Evolutionary conservation across 179 eudicot species (phyloP), one percentile per base, ranked within the genome.

Genomic region (Actinidia arguta): DNA sequence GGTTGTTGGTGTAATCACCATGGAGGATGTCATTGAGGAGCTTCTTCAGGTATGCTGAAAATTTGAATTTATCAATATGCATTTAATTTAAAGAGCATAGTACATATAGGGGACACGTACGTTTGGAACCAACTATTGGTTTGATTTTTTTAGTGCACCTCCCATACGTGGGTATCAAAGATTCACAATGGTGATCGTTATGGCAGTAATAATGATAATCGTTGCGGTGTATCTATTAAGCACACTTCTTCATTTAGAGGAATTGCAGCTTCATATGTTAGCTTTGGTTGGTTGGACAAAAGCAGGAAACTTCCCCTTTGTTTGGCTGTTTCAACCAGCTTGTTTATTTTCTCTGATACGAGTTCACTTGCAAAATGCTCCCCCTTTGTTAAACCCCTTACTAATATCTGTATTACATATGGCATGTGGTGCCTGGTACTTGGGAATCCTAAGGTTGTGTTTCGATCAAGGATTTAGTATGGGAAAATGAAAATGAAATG

Each of bases 1-100:
- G 59, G 99, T 88, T 47, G 97, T 94, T 78, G 99, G 99, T 56
- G 98, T 96, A 62, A 96, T 96, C 66, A 73, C 91, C 73, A 96
- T 96, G 99, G 99, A 94, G 83, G 99, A 96, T 80, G 99, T 94
- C 61, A 94, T 96, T 56, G 99, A 96, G 88, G 99, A 96, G 83
- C 97, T 96, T 86, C 98, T 96, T 77, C 94, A 96, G 99, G 99
- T 96, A 90, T 78, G 63, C 80, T 46, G 6, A 73, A 69, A 47
- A 47, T 20, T 74, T 61, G 47, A 47, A 50, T 82, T 27, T 3
- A 17, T 54, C 39, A 18, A 12, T n/a, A 39, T 71, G 75, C 12
- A 55, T 36, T 18, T 39, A 39, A 39, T 39, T 39, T 39, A 4
- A 20, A 4, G 48, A 36, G 6, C 48, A 46, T 44, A 62, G 14